Base-by-base conservation (phyloP, 306 rosid genomes). In the Macrotyloma uniflorum region DNA sequence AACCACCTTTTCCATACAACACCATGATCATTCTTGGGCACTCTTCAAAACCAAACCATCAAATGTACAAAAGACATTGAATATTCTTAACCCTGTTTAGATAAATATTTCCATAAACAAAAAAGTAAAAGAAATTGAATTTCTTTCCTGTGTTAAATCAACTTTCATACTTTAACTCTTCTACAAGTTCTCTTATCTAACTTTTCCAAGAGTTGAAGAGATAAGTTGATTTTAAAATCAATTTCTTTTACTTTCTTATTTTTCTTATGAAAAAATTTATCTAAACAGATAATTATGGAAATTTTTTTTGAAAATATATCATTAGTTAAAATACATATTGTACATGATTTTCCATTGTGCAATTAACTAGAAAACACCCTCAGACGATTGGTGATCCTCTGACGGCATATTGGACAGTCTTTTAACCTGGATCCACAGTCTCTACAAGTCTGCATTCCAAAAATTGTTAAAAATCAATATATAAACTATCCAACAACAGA, bases 361-460 rank as follows among this genome's bases (percentile, higher is more conserved):
- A 15, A 70, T 86, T 83, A 93, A 26, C 93, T 92, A 0, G 92
- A 43, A 64, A 74, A 91, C 63, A 93, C 87, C 88, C 90, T 86
- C 61, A 93, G 88, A 65, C 93, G 98, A 69, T 5, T 83, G 22
- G 69, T 85, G 86, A 93, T 93, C 49, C 91, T 89, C 80, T 83
- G 80, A 24, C 97, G 90, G 82, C 98, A 93, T 63, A 93, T 91
- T 10, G 88, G 97, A 72, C 97, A 93, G 59, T 63, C 50, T 55
- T 84, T 83, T 85, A 93, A 46, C 79, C 77, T 88, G 38, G 93
- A 49, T 42, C 96, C 97, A 79, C 97, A 91, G 22, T 93, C 97
- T 78, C 90, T 82, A 80, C 98, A 91, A 9, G 92, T 74, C 97
- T 93, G 89, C 88, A 80, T 80, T 33, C 26, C 69, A 16, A 76